Conservation (phyloP, 2,329 filamentous ascomycete genomes). For the Sordariomycetes sp. region DNA sequence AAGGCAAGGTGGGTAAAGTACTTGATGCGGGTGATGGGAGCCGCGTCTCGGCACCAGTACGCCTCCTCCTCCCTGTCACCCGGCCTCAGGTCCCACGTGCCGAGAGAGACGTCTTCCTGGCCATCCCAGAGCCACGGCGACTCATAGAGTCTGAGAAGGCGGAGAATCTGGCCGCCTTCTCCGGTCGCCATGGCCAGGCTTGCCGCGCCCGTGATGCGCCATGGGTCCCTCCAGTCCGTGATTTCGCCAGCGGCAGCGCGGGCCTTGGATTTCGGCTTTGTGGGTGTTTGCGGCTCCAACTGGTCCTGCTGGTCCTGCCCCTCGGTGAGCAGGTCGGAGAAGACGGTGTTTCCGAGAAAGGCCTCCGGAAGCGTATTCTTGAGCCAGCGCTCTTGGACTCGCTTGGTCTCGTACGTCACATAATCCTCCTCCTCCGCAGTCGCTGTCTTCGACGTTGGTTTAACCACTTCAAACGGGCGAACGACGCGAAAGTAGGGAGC, state of each 20-base stretch:
- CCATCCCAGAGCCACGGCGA: slow-evolving; percentile 41
- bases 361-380: slow-evolving; percentile 36
- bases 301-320: slow-evolving; percentile 11
- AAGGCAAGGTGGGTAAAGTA: slow-evolving; percentile 25
- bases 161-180: slow-evolving; percentile 43
- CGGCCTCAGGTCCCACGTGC: slow-evolving; percentile 27
- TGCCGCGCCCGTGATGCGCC: slow-evolving; percentile 13
- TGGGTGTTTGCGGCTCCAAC: not conserved
- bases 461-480: not conserved
- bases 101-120: slow-evolving; percentile 29
- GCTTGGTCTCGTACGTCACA: slow-evolving; percentile 11
- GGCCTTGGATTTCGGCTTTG: slow-evolving; percentile 1
- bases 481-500: slow-evolving; percentile 1
- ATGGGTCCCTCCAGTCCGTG: slow-evolving; percentile 20
- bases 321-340: slow-evolving; percentile 19
- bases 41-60: slow-evolving; percentile 38
- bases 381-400: slow-evolving; percentile 34
- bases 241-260: slow-evolving; percentile 33
- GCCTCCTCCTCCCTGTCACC: slow-evolving; percentile 29
- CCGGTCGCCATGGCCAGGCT: slow-evolving; percentile 37
- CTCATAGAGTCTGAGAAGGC: slow-evolving; percentile 34
- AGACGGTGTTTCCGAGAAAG: slow-evolving; percentile 20
- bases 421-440: not conserved
- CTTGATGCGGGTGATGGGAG: slow-evolving; percentile 36
- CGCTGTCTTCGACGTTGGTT: not conserved